Base-by-base conservation (phyloP, 2,329 filamentous ascomycete species). In the Neonectria neomacrospora region DNA sequence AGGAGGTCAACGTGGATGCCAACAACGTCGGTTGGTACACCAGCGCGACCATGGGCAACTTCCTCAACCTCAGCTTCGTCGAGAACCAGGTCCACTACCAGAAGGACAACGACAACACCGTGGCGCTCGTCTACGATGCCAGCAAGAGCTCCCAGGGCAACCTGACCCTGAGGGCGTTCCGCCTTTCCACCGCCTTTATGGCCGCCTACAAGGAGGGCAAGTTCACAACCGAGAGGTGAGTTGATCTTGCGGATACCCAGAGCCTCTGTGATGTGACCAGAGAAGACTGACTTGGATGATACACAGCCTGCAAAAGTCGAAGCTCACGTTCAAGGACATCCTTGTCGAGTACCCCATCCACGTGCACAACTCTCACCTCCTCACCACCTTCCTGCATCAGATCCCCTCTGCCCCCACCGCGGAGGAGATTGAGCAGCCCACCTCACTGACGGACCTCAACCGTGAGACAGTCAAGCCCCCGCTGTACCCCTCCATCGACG, bases 1-100 rank as follows among this genome's bases (percentile, higher is more conserved):
- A 95, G 79, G 96, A 98, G 82, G 96, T 99, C 76, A 99, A 98
- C 80, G 92, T 98, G 64, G 96, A 99, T 79, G 96, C 96, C 70
- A 97, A 98, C 85, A 96, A 93, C 75, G 93, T 97, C 64, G 96
- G 96, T 75, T 99, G 94, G 94, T 99, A 99, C 84, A 97, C 94
- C 63, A 97, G 94, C 83, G 93, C 94, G 68, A 97, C 94, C 80
- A 96, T 99, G 92, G 96, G 96, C 80, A 98, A 97, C 86, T 98
- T 98, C 74, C 87, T 98, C 85, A 97, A 94, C 85, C 80, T 91
- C 77, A 92, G 91, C 84, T 94, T 97, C 77, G 92, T 99, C 80
- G 96, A 99, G 87, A 99, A 98, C 85, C 94, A 97, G 81, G 94
- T 90, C 82, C 92, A 94, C 84, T 98, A 97, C 85, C 96, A 99